Evolutionary conservation across 2,329 filamentous ascomycete species (phyloP), one percentile per base, ranked within the genome.

Genomic region (Teratosphaeria destructans): DNA sequence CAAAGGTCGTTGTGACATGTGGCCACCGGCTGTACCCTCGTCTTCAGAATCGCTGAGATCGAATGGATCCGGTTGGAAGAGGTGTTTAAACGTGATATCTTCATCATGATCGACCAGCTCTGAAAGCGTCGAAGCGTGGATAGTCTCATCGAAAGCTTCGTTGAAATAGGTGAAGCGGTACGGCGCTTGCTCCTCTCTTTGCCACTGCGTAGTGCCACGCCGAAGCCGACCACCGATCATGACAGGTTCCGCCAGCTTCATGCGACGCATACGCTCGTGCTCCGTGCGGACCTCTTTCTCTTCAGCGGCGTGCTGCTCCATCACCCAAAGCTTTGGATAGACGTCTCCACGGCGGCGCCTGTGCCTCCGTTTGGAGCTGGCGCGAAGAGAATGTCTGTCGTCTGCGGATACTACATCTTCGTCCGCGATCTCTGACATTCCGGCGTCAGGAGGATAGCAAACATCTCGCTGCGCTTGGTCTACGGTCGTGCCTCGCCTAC

Each of bases 141-240:
- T 95, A 0, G 94, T 99, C 73, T 89, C 95, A 68, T 90, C 88
- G 59, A 97, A 90, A 63, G 96, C 90, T 71, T 97, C 94, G 73
- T 97, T 97, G 80, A 99, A 99, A 74, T 99, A 99, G 0, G 94
- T 97, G 73, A 96, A 99, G 29, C 94, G 84, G 72, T 95, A 97
- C 0, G 94, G 94, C 0, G 87, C 85, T 64, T 96, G 93, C 62
- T 96, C 92, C 64, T 94, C 89, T 57, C 89, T 84, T 72, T 90
- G 93, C 93, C 93, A 99, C 14, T 83, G 83, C 66, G 88, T 85
- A 67, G 76, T 78, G 47, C 89, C 85, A 12, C 92, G 91, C 5
- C 94, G 85, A 53, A 99, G 77, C 58, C 94, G 84, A 0, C 94
- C 94, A 61, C 93, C 93, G 61, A 99, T 87, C 66, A 97, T 84